These are phyloP conservation scores for Pyrenophora teres DNA, from an alignment of 2,329 filamentous ascomycete genomes.

Conservation along the genomic window DNA sequence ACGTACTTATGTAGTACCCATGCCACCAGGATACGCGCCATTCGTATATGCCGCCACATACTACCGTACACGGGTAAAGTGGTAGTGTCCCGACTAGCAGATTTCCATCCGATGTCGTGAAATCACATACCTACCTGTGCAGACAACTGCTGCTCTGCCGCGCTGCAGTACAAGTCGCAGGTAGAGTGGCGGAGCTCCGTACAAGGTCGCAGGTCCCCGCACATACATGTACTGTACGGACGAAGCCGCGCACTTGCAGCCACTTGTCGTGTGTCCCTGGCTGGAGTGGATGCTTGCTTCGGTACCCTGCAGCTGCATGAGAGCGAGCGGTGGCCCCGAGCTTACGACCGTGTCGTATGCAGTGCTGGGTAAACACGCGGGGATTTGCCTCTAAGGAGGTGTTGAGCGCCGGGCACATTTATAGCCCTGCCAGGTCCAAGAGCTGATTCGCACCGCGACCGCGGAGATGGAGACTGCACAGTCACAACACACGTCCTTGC, in stretches of 20 bases:
- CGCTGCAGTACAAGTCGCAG: not conserved
- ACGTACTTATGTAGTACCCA: not conserved
- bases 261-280: not conserved
- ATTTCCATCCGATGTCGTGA: no score
- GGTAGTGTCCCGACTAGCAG: no score
- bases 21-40: no score
- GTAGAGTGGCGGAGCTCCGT: slow-evolving; percentile 1
- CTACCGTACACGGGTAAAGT: not conserved
- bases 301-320: slow-evolving; percentile 5
- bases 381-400: not conserved
- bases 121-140: no score
- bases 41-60: no score
- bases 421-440: slow-evolving; percentile 19
- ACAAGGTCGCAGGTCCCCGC: slow-evolving; percentile 4
- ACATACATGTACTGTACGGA: not conserved
- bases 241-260: not conserved
- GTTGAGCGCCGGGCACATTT: not conserved
- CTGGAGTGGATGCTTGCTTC: slow-evolving; percentile 1
- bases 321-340: slow-evolving; percentile 9
- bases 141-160: not conserved
- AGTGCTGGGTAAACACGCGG: slow-evolving; percentile 6
- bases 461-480: slow-evolving; percentile 20
- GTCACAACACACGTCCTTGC: slow-evolving; percentile 17
- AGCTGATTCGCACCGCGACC: slow-evolving; percentile 28
- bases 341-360: not conserved